Conservation (phyloP, 2,329 filamentous ascomycete species). For the Geoglossum cookeanum region DNA sequence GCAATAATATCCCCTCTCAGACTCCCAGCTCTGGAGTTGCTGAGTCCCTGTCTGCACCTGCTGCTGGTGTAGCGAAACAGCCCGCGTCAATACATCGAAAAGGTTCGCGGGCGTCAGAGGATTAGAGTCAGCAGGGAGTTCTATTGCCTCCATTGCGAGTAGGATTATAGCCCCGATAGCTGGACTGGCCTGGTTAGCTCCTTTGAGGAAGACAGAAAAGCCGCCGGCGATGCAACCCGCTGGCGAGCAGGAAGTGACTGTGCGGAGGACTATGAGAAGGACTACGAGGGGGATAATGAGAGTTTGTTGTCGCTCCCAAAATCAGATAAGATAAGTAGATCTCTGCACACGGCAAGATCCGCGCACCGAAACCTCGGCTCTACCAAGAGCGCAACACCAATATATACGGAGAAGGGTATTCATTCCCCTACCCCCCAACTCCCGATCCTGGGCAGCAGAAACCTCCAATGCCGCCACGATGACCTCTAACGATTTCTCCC, state of each 20-base stretch:
- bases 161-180: background rate
- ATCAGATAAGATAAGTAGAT: background rate
- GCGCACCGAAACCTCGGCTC: background rate
- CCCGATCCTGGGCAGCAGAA: background rate
- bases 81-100: conserved; percentile 42
- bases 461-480: conserved; percentile 17
- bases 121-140: conserved; percentile 65
- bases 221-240: background rate
- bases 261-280: too few species aligned
- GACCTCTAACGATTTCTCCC: conserved; percentile 55
- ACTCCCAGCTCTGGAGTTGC: conserved; percentile 56
- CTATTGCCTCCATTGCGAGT: conserved; percentile 44
- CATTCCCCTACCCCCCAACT: background rate
- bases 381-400: too few species aligned
- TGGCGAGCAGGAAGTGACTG: background rate
- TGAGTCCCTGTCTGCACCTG: conserved; percentile 46
- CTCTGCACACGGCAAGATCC: background rate
- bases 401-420: background rate
- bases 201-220: background rate
- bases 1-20: conserved; percentile 44
- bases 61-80: conserved; percentile 43
- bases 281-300: too few species aligned
- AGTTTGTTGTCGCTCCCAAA: background rate
- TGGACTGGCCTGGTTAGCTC: too few species aligned
- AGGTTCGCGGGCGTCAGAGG: conserved; percentile 46